Percentiles rank a stretch among this genome's conserved stretches.
phyloP scores from a whole-genome alignment of 805 yeast species.

The Pichia nakasei region DNA sequence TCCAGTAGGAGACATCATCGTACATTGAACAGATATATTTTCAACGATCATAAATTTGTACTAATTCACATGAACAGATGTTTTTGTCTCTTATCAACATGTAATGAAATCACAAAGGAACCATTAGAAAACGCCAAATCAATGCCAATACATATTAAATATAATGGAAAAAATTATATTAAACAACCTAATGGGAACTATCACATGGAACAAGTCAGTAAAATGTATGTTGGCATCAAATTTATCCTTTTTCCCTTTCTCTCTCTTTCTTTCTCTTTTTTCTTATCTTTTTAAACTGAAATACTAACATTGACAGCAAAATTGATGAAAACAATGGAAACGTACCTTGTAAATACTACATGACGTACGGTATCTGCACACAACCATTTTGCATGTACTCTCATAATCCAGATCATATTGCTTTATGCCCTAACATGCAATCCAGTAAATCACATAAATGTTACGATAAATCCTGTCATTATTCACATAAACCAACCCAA shows the following conservation, averaged over 20 bases:
- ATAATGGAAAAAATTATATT: conserved; percentile 14
- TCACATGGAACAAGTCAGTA: conserved; percentile 1
- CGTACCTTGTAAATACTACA: conserved; percentile 19
- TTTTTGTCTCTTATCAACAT: conserved; percentile 31
- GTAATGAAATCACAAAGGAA: conserved; percentile 9
- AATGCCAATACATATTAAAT: conserved; percentile 13
- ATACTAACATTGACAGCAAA: background rate
- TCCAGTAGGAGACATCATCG: background rate
- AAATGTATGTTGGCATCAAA: conserved; percentile 1
- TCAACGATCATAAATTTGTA: conserved; percentile 38
- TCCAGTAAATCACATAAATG: conserved; percentile 35
- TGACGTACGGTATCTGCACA: conserved; percentile 37
- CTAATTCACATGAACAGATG: conserved; percentile 31
- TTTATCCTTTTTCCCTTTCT: too few relatives aligned
- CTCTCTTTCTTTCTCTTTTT: too few relatives aligned
- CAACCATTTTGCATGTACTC: conserved; percentile 46
- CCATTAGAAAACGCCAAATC: conserved; percentile 14
- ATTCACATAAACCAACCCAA: conserved; percentile 50
- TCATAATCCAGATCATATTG: conserved; percentile 43
- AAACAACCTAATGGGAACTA: conserved; percentile 21
- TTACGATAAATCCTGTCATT: conserved; percentile 36
- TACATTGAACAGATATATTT: conserved; percentile 32
- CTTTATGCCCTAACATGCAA: conserved; percentile 43
- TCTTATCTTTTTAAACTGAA: too few relatives aligned
- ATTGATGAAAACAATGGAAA: background rate